Conservation (phyloP, 345 rosid species). For the Brassica rapa region DNA sequence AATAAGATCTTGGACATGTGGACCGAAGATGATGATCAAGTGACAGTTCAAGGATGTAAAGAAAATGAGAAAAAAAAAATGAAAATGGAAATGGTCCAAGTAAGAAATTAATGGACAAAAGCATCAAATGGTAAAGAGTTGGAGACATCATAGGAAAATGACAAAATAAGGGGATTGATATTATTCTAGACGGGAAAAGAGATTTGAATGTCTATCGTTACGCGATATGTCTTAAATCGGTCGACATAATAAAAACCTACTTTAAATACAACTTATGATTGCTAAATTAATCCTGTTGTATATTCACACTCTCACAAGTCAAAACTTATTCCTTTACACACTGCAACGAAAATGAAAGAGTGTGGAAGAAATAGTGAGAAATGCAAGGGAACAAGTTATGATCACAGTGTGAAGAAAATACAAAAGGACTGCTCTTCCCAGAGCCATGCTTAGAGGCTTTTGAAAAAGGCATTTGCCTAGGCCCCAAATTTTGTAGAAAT, state of each 20-base stretch:
- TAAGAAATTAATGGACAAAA: neutral
- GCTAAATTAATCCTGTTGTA: neutral
- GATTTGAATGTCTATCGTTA: neutral
- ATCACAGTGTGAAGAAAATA: neutral
- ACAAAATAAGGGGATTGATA: conserved; percentile 9
- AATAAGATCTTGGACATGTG: conserved; percentile 20
- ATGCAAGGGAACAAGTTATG: conserved; percentile 4
- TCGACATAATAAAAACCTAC: neutral
- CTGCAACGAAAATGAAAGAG: neutral
- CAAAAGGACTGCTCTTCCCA: neutral
- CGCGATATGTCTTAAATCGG: neutral
- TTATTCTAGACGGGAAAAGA: conserved; percentile 1
- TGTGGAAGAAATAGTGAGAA: neutral
- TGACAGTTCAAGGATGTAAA: conserved; percentile 16
- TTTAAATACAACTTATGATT: neutral
- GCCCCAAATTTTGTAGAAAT: no score
- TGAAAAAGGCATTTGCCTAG: no score
- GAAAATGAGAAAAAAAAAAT: neutral
- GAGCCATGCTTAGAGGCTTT: no score
- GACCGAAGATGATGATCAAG: conserved; percentile 14
- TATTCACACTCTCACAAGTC: neutral
- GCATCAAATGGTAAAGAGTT: conserved; percentile 25
- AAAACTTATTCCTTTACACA: neutral
- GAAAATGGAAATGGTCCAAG: conserved; percentile 10
- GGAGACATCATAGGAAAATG: conserved; percentile 24